Percentiles rank a stretch among this genome's conserved stretches.
phyloP scores from a whole-genome alignment of 257 asterid species.

The Perilla frutescens region DNA sequence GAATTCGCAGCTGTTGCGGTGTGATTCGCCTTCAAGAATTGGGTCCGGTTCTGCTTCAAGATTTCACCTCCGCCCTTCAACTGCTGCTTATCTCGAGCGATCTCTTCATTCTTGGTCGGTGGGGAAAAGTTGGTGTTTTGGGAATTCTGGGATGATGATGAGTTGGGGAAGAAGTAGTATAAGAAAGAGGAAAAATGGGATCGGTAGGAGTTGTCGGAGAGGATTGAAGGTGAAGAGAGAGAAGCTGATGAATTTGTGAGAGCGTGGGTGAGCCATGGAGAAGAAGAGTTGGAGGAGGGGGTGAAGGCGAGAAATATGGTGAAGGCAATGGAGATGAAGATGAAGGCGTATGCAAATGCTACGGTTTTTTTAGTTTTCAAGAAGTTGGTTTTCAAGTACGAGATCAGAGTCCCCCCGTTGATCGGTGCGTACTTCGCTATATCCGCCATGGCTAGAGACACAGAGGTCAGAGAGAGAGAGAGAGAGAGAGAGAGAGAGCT shows the following conservation, averaged over 20 bases:
- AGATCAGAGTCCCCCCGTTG: slow-evolving; percentile 54
- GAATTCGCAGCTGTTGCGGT: slow-evolving; percentile 33
- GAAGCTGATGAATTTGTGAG: slow-evolving; percentile 17
- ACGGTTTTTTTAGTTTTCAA: slow-evolving; percentile 51
- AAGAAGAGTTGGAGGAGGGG: slow-evolving; percentile 68
- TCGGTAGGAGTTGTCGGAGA: slow-evolving; percentile 44
- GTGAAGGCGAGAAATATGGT: slow-evolving; percentile 74
- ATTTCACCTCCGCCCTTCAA: no score
- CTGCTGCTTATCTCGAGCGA: background rate
- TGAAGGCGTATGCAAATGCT: slow-evolving; percentile 53
- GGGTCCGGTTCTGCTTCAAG: slow-evolving; percentile 40
- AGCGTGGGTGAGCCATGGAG: slow-evolving; percentile 64
- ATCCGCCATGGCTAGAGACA: slow-evolving; percentile 56
- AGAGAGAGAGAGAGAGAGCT: background rate
- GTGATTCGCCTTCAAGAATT: slow-evolving; percentile 40
- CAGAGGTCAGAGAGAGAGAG: background rate
- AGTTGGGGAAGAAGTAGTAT: slow-evolving; percentile 56
- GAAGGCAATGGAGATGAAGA: slow-evolving; percentile 66
- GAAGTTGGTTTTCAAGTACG: slow-evolving; percentile 65
- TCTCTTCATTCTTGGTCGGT: slow-evolving; percentile 8
- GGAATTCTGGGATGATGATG: slow-evolving; percentile 42
- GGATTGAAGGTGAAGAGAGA: slow-evolving; percentile 33
- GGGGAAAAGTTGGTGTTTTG: no score
- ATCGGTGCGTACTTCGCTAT: slow-evolving; percentile 62
- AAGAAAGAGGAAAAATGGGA: slow-evolving; percentile 63